A percentile compares a stretch with the other conserved stretches of the same genome.
Conservation (phyloP, 129 eudicot genomes). For the Centaurea solstitialis region DNA sequence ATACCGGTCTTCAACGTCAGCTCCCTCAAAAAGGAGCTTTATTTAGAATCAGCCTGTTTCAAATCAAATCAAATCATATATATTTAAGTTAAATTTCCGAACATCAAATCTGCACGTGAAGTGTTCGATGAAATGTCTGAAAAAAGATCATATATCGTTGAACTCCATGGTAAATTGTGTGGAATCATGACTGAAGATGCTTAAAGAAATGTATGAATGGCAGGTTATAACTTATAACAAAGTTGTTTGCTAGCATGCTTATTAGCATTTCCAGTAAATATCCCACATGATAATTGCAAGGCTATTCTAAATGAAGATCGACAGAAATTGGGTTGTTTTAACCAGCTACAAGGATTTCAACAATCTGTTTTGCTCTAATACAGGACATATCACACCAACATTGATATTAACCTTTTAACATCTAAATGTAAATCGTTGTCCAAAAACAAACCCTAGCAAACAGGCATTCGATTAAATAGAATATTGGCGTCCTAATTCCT, state of each 20-base stretch:
- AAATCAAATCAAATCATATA: constrained; percentile 7
- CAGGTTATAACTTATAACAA: constrained; percentile 57
- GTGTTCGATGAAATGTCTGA: constrained; percentile 50
- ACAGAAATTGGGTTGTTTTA: no score
- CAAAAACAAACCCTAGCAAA: neutral
- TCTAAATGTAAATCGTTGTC: neutral
- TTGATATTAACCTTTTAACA: neutral
- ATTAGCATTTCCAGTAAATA: no score
- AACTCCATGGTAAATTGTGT: constrained; percentile 38
- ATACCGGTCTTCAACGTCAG: constrained; percentile 52
- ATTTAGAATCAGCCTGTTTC: neutral
- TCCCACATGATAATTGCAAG: no score
- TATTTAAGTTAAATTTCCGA: constrained; percentile 44
- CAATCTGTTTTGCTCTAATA: no score
- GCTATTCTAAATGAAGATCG: no score
- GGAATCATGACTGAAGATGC: constrained; percentile 31
- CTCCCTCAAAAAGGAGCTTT: constrained; percentile 44
- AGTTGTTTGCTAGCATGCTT: no score
- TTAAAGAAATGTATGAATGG: no score
- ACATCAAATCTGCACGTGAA: constrained; percentile 37
- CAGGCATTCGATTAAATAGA: neutral
- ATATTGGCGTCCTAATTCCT: neutral
- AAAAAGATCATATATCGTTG: constrained; percentile 56
- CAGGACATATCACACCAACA: neutral
- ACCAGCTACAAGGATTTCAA: no score